A percentile compares a stretch with the other conserved stretches of the same genome.
Evolutionary conservation across 352 stramenopile species (phyloP).

Genomic region (Stramenopiles sp.): DNA sequence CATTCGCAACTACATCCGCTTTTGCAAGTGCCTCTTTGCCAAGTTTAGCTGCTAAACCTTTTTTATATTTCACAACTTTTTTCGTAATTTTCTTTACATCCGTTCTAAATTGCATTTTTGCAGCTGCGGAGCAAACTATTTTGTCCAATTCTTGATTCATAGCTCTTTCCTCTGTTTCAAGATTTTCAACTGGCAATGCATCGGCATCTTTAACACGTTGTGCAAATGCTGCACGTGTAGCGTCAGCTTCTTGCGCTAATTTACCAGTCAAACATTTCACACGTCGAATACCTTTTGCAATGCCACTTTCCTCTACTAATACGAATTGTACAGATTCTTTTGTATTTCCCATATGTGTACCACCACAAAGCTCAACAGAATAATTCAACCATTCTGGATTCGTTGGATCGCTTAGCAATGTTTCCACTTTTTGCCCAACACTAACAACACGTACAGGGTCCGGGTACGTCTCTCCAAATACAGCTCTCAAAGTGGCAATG

Average conservation of each 20-base stretch:
- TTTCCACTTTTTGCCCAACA: constrained; percentile 52
- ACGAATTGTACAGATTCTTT: constrained; percentile 84
- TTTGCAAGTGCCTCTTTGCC: constrained; percentile 29
- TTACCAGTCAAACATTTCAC: constrained; percentile 78
- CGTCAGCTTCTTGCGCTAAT: constrained; percentile 55
- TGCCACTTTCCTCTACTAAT: constrained; percentile 82
- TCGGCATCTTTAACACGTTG: constrained; percentile 35
- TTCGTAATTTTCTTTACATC: constrained; percentile 48
- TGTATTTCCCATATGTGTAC: constrained; percentile 89
- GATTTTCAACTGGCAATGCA: constrained; percentile 28
- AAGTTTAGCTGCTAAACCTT: constrained; percentile 29
- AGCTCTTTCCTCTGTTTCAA: constrained; percentile 21
- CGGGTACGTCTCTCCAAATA: constrained; percentile 97
- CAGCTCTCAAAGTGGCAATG: constrained; percentile 83
- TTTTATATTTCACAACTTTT: constrained; percentile 56
- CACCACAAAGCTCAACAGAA: constrained; percentile 96
- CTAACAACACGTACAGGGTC: constrained; percentile 90
- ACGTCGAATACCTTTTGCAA: constrained; percentile 89
- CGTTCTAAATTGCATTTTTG: constrained; percentile 47
- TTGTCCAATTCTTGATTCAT: constrained; percentile 31
- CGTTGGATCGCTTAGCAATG: constrained; percentile 41
- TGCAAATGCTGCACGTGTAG: constrained; percentile 49
- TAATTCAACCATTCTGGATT: constrained; percentile 65
- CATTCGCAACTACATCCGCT: constrained; percentile 23
- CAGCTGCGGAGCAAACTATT: constrained; percentile 40